A percentile compares a stretch with the other conserved stretches of the same genome.
phyloP scores from a whole-genome alignment of 345 rosid genomes.

The Adansonia digitata region DNA sequence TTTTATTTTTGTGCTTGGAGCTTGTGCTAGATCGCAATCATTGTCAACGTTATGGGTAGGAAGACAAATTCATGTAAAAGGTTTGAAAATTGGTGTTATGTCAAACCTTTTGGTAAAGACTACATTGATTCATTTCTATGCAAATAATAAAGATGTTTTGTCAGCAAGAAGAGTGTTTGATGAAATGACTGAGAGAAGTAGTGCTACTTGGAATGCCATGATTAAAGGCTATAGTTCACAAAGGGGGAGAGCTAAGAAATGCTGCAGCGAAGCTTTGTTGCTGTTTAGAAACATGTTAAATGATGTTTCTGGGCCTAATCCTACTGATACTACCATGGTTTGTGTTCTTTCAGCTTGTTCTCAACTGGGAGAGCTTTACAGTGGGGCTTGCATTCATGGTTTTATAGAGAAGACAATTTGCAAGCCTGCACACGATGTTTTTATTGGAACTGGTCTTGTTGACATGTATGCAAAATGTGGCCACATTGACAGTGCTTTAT shows the following conservation, averaged over 20 bases:
- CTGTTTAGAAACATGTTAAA: slow-evolving; percentile 44
- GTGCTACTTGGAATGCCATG: slow-evolving; percentile 61
- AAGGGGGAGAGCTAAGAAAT: slow-evolving; percentile 32
- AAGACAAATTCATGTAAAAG: slow-evolving; percentile 39
- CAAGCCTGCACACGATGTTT: slow-evolving; percentile 46
- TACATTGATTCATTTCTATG: slow-evolving; percentile 52
- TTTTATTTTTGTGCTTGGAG: slow-evolving; percentile 47
- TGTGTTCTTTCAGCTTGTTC: slow-evolving; percentile 58
- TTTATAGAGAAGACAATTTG: slow-evolving; percentile 44
- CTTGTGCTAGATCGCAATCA: slow-evolving; percentile 50
- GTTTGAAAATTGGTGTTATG: slow-evolving; percentile 35
- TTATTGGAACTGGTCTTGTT: slow-evolving; percentile 54
- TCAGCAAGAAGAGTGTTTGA: slow-evolving; percentile 53
- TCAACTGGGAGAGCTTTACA: slow-evolving; percentile 39
- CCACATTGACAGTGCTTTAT: slow-evolving; percentile 32
- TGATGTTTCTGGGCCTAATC: slow-evolving; percentile 33
- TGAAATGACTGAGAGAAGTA: slow-evolving; percentile 51
- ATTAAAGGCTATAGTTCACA: slow-evolving; percentile 49
- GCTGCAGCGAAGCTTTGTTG: slow-evolving; percentile 31
- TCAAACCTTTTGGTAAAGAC: slow-evolving; percentile 39
- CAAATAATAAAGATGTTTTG: slow-evolving; percentile 32
- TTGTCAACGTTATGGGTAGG: slow-evolving; percentile 32
- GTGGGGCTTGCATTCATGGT: slow-evolving; percentile 52
- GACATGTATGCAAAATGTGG: slow-evolving; percentile 71
- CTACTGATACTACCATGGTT: slow-evolving; percentile 55